Percentiles rank a stretch among this genome's conserved stretches.
Conservation (phyloP, 139 green algal genomes). For the Mesotaenium endlicherianum region DNA sequence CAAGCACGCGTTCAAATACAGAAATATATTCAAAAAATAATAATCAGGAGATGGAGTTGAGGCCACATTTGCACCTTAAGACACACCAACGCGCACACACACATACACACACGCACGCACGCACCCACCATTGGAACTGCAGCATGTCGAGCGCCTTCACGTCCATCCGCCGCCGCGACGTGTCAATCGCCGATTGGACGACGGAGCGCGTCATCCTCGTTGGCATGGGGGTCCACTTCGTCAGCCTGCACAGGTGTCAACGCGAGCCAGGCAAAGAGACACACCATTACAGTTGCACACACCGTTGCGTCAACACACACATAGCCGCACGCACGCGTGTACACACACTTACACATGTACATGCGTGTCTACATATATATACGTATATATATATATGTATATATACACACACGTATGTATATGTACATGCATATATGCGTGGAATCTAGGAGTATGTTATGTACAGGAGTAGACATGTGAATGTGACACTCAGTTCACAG, state of each 20-base stretch:
- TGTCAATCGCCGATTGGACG: conserved; percentile 28
- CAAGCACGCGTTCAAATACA: not conserved
- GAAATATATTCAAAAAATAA: not conserved
- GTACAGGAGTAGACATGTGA: too few relatives aligned
- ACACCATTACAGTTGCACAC: too few relatives aligned
- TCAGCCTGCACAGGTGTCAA: conserved; percentile 26
- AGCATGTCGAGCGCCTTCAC: conserved; percentile 33
- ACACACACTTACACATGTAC: too few relatives aligned
- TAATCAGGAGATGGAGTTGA: not conserved
- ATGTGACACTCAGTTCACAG: too few relatives aligned
- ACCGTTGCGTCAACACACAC: too few relatives aligned
- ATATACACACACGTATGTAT: too few relatives aligned
- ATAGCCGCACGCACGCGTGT: too few relatives aligned
- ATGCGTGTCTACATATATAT: too few relatives aligned
- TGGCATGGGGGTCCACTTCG: conserved; percentile 26
- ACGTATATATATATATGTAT: too few relatives aligned
- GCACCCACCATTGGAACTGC: conserved; percentile 39
- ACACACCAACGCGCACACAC: not conserved
- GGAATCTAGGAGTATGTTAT: too few relatives aligned
- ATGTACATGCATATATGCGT: too few relatives aligned
- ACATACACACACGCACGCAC: not conserved
- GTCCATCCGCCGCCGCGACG: conserved; percentile 21
- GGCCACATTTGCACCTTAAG: not conserved
- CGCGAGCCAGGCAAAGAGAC: too few relatives aligned
- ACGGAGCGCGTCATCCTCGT: conserved; percentile 27